Base-by-base conservation (phyloP, 805 yeast species). In the Metschnikowia anglica region DNA sequence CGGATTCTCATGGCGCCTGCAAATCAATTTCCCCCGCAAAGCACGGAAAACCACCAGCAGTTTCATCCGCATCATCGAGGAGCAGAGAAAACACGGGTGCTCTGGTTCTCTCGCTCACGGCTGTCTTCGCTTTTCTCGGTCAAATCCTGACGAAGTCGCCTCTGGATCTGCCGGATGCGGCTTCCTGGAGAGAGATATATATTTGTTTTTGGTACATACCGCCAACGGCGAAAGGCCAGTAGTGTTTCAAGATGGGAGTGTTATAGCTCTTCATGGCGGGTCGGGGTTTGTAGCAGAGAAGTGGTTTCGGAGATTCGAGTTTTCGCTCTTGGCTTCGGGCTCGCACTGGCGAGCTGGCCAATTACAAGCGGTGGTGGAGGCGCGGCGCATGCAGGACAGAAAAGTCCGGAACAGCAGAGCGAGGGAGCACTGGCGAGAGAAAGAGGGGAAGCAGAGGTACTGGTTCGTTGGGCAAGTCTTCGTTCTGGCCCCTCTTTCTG, bases 151-250 rank as follows among this genome's bases (percentile, higher is more conserved):
- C n/a, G n/a, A n/a, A n/a, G n/a, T n/a, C n/a, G n/a, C n/a, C n/a
- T n/a, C n/a, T n/a, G 11, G 26, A 27, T 13, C n/a, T 6, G 2
- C 28, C 20, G 19, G 12, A 18, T n/a, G 6, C 20, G 13, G 21
- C 25, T 5, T 10, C n/a, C 7, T 7, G 16, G 16, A 29, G 16
- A 12, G 7, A 13, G 5, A 29, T 15, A 29, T 12, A 29, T 9
- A 5, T 11, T 12, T 16, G 5, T 29, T 15, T 23, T 7, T 32
- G 8, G 28, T 61, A 77, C 83, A 61, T 74, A 75, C 91, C 89
- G 63, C 93, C 95, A 61, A 78, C 81, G 59, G 85, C 85, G 68
- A 86, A 84, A 63, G 96, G 96, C 95, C 95, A 88, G 78, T 77
- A 81, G 65, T 80, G 79, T 70, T 85, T 87, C 61, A 77, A 58